A percentile compares a stretch with the other conserved stretches of the same genome.
Conservation (phyloP, 345 rosid genomes). For the Euphorbia pulcherrima region DNA sequence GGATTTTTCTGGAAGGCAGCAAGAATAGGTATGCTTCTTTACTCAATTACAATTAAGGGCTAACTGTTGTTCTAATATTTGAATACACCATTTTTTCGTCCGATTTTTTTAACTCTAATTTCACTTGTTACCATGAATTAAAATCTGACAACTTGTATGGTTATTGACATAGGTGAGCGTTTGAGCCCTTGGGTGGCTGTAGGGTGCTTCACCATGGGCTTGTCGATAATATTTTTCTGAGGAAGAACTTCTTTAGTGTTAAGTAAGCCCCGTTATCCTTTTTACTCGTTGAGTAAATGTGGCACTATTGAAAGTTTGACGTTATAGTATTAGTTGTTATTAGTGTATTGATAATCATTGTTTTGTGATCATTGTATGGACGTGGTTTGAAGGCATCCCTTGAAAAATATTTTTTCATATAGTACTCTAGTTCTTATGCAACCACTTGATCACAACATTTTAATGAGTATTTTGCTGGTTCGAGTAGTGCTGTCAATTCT, state of each 20-base stretch:
- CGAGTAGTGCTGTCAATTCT: not conserved
- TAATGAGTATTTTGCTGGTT: not conserved
- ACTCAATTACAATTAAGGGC: not conserved
- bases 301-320: conserved; percentile 7
- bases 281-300: conserved; percentile 6
- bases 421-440: not conserved
- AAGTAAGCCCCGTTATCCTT: conserved; percentile 23
- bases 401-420: conserved; percentile 3
- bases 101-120: not conserved
- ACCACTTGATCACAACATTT: not conserved
- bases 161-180: conserved; percentile 68
- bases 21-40: conserved; percentile 70
- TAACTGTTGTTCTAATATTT: not conserved
- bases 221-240: conserved; percentile 82
- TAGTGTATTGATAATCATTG: conserved; percentile 11
- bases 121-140: conserved; percentile 6
- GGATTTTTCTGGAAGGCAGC: conserved; percentile 99
- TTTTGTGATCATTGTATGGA: conserved; percentile 3
- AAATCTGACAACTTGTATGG: conserved; percentile 6
- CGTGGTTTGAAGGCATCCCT: conserved; percentile 18
- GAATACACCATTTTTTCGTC: not conserved
- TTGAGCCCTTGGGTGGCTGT: conserved; percentile 90
- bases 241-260: conserved; percentile 13
- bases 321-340: conserved; percentile 12
- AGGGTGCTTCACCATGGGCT: conserved; percentile 89